Conservation (phyloP, 495 filamentous ascomycete genomes). For the Umbilicaria muhlenbergii region DNA sequence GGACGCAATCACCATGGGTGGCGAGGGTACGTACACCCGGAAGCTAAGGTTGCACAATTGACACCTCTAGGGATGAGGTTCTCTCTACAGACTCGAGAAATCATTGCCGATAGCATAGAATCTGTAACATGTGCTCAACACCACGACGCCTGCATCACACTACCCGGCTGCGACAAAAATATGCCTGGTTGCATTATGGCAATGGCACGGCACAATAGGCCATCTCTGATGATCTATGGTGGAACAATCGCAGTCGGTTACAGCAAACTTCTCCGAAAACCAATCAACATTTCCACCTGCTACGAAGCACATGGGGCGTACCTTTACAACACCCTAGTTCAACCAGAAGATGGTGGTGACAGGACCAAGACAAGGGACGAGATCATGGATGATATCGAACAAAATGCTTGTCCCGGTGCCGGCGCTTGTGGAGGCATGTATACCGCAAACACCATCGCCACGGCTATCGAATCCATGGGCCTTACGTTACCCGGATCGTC, state of each 20-base stretch:
- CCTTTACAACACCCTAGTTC: conserved; percentile 50
- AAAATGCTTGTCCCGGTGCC: conserved; percentile 72
- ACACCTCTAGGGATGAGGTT: conserved; percentile 69
- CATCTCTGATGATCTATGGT: conserved; percentile 74
- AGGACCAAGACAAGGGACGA: conserved; percentile 51
- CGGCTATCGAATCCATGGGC: conserved; percentile 92
- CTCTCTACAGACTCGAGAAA: conserved; percentile 85
- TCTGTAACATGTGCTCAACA: conserved; percentile 76
- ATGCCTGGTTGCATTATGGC: conserved; percentile 87
- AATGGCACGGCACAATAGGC: conserved; percentile 81
- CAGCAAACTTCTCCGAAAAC: conserved; percentile 57
- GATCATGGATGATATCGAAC: conserved; percentile 75
- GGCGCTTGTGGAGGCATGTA: conserved; percentile 97
- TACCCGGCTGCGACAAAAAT: conserved; percentile 97
- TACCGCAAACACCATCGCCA: conserved; percentile 97
- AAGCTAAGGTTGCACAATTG: neutral
- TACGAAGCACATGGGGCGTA: conserved; percentile 89
- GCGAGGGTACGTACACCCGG: conserved; percentile 46
- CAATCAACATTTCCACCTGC: conserved; percentile 80
- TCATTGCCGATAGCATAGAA: conserved; percentile 93
- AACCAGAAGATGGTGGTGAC: conserved; percentile 40
- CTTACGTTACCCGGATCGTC: conserved; percentile 80
- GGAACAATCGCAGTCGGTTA: conserved; percentile 82
- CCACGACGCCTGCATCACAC: conserved; percentile 88
- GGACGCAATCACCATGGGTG: conserved; percentile 93